Conservation (phyloP, 768 basidiomycete species). For the Candolleomyces efflorescens region DNA sequence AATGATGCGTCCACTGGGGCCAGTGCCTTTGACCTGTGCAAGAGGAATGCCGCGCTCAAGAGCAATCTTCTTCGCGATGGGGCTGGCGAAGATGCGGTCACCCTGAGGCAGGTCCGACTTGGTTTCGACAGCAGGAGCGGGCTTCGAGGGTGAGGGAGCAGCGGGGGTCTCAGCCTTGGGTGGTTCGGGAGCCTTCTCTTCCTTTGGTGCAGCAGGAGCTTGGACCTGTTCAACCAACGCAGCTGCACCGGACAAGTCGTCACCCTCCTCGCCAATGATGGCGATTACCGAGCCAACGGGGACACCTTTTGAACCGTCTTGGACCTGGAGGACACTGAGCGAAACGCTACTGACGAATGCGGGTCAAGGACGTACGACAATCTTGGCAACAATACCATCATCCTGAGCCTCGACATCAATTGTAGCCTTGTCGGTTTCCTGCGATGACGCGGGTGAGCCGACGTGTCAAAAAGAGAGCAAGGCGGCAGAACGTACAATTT, state of each 20-base stretch:
- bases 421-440: slow-evolving; percentile 99
- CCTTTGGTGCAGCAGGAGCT: slow-evolving; percentile 35
- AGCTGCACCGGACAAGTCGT: slow-evolving; percentile 82
- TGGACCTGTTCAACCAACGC: slow-evolving; percentile 65
- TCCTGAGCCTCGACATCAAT: slow-evolving; percentile 99
- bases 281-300: slow-evolving; percentile 87
- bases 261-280: slow-evolving; percentile 91
- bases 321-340: slow-evolving; percentile 42
- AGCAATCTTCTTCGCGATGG: slow-evolving; percentile 96
- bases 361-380: slow-evolving; percentile 61
- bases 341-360: neutral
- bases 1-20: slow-evolving; percentile 91
- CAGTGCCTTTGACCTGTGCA: slow-evolving; percentile 85
- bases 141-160: slow-evolving; percentile 18
- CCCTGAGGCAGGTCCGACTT: slow-evolving; percentile 59
- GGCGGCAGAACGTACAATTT: slow-evolving; percentile 63
- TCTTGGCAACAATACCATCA: slow-evolving; percentile 94
- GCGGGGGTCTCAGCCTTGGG: slow-evolving; percentile 28
- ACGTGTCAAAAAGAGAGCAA: neutral
- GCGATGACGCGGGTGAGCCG: slow-evolving; percentile 8
- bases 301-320: slow-evolving; percentile 84
- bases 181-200: slow-evolving; percentile 35
- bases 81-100: slow-evolving; percentile 90
- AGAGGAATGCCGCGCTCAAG: slow-evolving; percentile 91
- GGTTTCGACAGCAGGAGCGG: slow-evolving; percentile 32